Evolutionary conservation across 768 basidiomycete genomes (phyloP).

Genomic region (Glaciozyma martinii): DNA sequence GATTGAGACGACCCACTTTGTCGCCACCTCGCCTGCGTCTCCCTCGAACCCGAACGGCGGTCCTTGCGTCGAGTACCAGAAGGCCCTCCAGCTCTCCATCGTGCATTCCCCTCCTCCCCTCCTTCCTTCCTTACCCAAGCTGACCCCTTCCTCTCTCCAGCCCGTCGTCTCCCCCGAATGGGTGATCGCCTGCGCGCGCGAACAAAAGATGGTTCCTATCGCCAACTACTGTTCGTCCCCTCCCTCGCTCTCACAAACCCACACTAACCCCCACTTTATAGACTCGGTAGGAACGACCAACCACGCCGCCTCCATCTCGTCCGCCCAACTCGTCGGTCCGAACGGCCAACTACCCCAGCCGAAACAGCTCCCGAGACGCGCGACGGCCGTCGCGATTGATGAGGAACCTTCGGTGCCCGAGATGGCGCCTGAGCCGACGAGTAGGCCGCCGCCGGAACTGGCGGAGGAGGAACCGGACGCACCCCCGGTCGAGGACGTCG

Average conservation of each 20-base stretch:
- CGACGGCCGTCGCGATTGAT: not conserved
- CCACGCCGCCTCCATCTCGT: constrained; percentile 31
- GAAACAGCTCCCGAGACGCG: not conserved
- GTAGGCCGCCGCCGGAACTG: not conserved
- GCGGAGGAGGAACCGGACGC: constrained; percentile 8
- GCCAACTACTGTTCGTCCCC: constrained; percentile 50
- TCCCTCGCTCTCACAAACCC: constrained; percentile 49
- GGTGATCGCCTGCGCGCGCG: constrained; percentile 78
- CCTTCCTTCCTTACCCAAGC: too few relatives aligned
- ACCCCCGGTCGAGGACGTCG: not conserved
- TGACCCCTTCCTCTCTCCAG: not conserved
- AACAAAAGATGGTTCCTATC: constrained; percentile 84
- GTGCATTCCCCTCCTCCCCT: constrained; percentile 5
- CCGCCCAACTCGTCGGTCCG: constrained; percentile 25
- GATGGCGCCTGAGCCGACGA: not conserved
- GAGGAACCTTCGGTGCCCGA: not conserved
- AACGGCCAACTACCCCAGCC: not conserved
- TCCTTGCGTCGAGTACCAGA: constrained; percentile 81
- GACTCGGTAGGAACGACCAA: constrained; percentile 25
- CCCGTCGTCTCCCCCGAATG: constrained; percentile 92
- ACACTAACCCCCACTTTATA: not conserved
- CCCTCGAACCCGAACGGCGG: constrained; percentile 36
- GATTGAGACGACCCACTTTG: constrained; percentile 97
- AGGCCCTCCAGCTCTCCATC: constrained; percentile 86
- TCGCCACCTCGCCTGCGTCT: constrained; percentile 38